Evolutionary conservation across 305 asterid species (phyloP), one percentile per base, ranked within the genome.

Genomic region (Fraxinus velutina): DNA sequence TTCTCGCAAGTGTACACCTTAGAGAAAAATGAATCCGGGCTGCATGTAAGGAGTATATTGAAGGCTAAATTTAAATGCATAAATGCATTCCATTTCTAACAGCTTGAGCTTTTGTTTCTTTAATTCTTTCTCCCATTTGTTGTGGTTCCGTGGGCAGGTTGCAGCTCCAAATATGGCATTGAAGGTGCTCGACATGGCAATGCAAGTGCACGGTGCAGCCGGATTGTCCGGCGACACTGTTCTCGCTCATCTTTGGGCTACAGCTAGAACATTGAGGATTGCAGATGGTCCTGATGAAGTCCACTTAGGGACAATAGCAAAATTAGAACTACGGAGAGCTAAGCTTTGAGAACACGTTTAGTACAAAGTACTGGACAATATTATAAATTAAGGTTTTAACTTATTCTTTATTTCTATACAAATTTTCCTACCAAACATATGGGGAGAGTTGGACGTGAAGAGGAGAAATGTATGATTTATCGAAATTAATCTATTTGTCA

Each of bases 231-330:
- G 95, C 0, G 98, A 96, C 88, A 96, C 97, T 0, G 93, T 90
- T 71, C 92, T 96, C 0, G 84, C 97, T 70, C 98, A 94, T 85
- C 92, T 94, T 5, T 96, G 97, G 97, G 97, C 98, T 52, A 82
- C 97, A 22, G 85, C 98, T 2, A 89, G 99, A 84, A 94, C 98
- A 3, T 81, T 96, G 50, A 88, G 98, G 83, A 90, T 96, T 32
- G 99, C 98, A 1, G 98, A 96, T 86, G 99, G 98, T 72, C 99
- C 98, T 0, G 98, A 94, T 68, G 99, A 96, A 89, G 99, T 94
- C 75, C 98, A 96, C 85, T 85, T 96, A 82, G 98, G 91, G 30
- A 92, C 98, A 17, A 94, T 94, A 33, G 98, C 94, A 1, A 94
- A 93, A 81, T 78, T 96, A 15, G 99, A 96, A 88, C 87, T 96